These are phyloP conservation scores for Quillaja saponaria DNA, from an alignment of 306 rosid genomes.

Conservation along the genomic window DNA sequence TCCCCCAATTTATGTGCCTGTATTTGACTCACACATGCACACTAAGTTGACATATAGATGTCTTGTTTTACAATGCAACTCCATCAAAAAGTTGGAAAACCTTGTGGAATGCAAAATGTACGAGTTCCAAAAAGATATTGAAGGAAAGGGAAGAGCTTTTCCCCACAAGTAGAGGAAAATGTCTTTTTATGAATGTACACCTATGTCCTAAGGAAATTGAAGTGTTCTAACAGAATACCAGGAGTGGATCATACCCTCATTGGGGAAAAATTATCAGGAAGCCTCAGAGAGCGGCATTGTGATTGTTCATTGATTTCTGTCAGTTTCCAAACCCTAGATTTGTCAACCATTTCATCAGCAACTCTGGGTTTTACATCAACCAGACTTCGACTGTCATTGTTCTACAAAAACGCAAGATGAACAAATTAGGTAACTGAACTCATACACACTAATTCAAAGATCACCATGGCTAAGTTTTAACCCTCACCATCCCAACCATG, in stretches of 20 bases:
- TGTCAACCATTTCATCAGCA: slow-evolving; percentile 74
- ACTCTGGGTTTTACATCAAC: slow-evolving; percentile 91
- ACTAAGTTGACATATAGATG: too few relatives aligned
- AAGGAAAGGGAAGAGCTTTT: too few relatives aligned
- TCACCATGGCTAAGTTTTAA: slow-evolving; percentile 21
- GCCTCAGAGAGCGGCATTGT: slow-evolving; percentile 87
- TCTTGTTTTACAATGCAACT: too few relatives aligned
- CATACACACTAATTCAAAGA: slow-evolving; percentile 24
- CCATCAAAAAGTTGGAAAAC: too few relatives aligned
- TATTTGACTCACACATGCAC: too few relatives aligned
- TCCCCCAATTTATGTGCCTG: too few relatives aligned
- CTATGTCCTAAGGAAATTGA: too few relatives aligned
- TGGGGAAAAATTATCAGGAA: slow-evolving; percentile 75
- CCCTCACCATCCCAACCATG: slow-evolving; percentile 84
- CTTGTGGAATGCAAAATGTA: too few relatives aligned
- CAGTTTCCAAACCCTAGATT: slow-evolving; percentile 88
- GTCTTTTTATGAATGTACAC: too few relatives aligned
- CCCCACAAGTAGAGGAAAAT: too few relatives aligned
- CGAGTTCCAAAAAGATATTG: too few relatives aligned
- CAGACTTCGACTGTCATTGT: slow-evolving; percentile 76
- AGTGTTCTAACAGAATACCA: not conserved
- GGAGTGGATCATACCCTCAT: slow-evolving; percentile 61
- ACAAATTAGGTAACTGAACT: slow-evolving; percentile 26
- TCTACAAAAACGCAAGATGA: slow-evolving; percentile 49
- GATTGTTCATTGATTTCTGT: slow-evolving; percentile 79